Base-by-base conservation (phyloP, 2,329 filamentous ascomycete species). In the Davidsoniella virescens region DNA sequence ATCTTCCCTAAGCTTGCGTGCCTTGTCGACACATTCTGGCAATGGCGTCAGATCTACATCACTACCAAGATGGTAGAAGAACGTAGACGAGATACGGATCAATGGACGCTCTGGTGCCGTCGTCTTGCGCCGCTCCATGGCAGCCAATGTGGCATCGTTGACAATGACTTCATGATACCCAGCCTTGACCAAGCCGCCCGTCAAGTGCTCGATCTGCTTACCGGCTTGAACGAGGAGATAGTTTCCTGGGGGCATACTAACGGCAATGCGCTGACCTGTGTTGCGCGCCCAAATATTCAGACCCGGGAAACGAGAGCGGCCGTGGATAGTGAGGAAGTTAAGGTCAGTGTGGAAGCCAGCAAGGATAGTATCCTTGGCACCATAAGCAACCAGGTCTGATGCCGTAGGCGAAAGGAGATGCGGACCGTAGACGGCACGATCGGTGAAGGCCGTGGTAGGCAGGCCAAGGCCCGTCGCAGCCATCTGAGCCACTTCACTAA, bases 261-360 rank as follows among this genome's bases (percentile, higher is more conserved):
- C 75, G 42, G 75, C 62, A 55, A 79, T 76, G 55, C 70, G 70
- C 54, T 65, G 67, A 42, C 75, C 75, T 1, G 75, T 78, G 67
- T 79, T 79, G 56, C 75, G 73, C 18, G 74, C 75, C 75, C 75
- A 79, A 58, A 79, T 72, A 64, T 79, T 70, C 56, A 79, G 67
- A 2, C 75, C 75, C 0, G 75, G 75, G 56, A 76, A 79, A 53
- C 75, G 72, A 26, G 72, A 76, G 56, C 75, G 75, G 51, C 75
- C 75, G 64, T 79, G 75, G 62, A 79, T 79, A 55, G 75, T 79
- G 48, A 79, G 67, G 60, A 78, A 79, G 67, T 79, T 79, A 52
- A 79, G 72, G 58, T 79, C 75, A 1, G 75, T 78, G 61, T 79
- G 75, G 65, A 79, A 79, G 38, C 75, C 75, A 14, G 75, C 75